phyloP scores from a whole-genome alignment of 139 green algal genomes.

The Marvania coccoides region DNA sequence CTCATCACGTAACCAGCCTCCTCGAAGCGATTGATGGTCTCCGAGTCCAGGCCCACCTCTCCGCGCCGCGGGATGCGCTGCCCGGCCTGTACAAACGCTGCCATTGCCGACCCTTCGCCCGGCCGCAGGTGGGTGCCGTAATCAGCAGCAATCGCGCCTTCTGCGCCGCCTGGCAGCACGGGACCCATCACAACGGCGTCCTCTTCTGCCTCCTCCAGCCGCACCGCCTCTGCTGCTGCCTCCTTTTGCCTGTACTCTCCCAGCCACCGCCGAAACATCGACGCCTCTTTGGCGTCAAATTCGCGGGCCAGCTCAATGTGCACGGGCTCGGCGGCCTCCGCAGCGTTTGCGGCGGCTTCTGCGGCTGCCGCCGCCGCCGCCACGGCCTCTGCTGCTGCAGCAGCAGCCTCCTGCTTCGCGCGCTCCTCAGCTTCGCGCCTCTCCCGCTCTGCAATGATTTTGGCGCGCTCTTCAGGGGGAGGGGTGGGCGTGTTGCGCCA shows the following conservation, averaged over 20 bases:
- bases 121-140: conserved; percentile 57
- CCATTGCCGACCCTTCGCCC: conserved; percentile 78
- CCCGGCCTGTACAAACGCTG: conserved; percentile 82
- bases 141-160: conserved; percentile 14
- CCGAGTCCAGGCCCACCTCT: conserved; percentile 82
- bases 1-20: conserved; percentile 87
- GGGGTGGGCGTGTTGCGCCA: conserved; percentile 66
- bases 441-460: neutral
- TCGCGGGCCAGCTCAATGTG: conserved; percentile 13
- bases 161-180: conserved; percentile 13
- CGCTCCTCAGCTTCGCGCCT: neutral
- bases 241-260: neutral
- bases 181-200: conserved; percentile 54
- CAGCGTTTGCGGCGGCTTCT: neutral
- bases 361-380: neutral
- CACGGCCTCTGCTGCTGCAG: neutral
- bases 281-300: conserved; percentile 35
- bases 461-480: conserved; percentile 17
- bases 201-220: conserved; percentile 28
- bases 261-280: conserved; percentile 40
- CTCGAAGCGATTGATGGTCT: conserved; percentile 90
- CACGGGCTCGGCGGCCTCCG: neutral
- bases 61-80: conserved; percentile 94
- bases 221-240: conserved; percentile 3
- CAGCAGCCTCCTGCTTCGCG: neutral